Conservation (phyloP, 345 rosid genomes). For the Citrus sinensis region DNA sequence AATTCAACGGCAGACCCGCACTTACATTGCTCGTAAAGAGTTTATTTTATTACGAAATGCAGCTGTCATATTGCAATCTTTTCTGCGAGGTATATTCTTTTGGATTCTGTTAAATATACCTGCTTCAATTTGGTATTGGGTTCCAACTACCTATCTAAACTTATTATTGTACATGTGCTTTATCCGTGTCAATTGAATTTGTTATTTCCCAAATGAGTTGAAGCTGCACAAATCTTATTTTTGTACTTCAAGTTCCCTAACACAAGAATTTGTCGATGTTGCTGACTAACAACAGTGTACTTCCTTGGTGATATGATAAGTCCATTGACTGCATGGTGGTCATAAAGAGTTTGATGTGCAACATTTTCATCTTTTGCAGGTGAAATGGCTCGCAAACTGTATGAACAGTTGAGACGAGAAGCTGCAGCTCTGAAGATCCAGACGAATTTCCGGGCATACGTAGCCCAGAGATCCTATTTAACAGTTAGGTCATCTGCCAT, state of each 20-base stretch:
- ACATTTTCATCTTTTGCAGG: slow-evolving; percentile 34
- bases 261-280: background rate
- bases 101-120: background rate
- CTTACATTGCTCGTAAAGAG: slow-evolving; percentile 71
- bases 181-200: background rate
- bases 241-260: background rate
- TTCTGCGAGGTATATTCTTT: slow-evolving; percentile 62
- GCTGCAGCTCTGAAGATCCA: slow-evolving; percentile 84
- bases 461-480: slow-evolving; percentile 53
- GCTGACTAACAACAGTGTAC: background rate
- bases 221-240: background rate
- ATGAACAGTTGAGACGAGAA: slow-evolving; percentile 55
- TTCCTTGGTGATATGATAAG: background rate
- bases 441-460: slow-evolving; percentile 63
- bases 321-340: background rate
- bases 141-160: background rate
- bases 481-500: slow-evolving; percentile 51
- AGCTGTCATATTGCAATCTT: slow-evolving; percentile 66
- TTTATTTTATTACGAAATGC: slow-evolving; percentile 63
- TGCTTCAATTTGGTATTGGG: background rate
- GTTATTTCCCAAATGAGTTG: background rate
- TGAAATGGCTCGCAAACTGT: slow-evolving; percentile 52
- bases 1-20: slow-evolving; percentile 73
- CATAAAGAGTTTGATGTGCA: background rate
- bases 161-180: background rate